Evolutionary conservation across 2,329 filamentous ascomycete genomes (phyloP).

Genomic region (Zymoseptoria ardabiliae): DNA sequence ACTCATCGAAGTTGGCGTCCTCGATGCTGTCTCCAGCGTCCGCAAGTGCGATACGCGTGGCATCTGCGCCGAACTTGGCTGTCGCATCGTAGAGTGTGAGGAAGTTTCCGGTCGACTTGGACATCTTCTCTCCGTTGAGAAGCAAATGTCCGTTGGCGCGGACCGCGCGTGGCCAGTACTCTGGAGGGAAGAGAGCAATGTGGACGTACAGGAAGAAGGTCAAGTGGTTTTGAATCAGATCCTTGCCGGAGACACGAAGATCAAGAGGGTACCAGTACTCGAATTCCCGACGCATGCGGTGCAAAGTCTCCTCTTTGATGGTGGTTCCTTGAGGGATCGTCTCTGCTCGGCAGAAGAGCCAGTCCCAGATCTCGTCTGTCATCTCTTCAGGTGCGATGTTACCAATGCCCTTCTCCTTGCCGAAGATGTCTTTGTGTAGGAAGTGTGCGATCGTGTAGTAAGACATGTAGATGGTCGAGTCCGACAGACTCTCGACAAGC

Average conservation of each 20-base stretch:
- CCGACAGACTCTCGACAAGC: conserved; percentile 84
- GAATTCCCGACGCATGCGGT: conserved; percentile 81
- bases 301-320: conserved; percentile 66
- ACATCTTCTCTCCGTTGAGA: conserved; percentile 98
- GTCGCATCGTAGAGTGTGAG: conserved; percentile 80
- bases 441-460: conserved; percentile 56
- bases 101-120: conserved; percentile 96
- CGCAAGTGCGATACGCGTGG: conserved; percentile 80
- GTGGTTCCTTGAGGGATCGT: conserved; percentile 54
- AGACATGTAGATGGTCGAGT: conserved; percentile 87
- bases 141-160: conserved; percentile 89
- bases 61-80: conserved; percentile 90
- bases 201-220: conserved; percentile 96
- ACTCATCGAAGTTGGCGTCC: conserved; percentile 96
- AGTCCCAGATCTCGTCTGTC: conserved; percentile 94
- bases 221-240: conserved; percentile 87
- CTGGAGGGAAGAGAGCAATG: conserved; percentile 74
- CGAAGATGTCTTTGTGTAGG: conserved; percentile 74
- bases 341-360: conserved; percentile 75
- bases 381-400: conserved; percentile 76
- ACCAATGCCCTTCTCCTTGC: conserved; percentile 60
- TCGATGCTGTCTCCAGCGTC: conserved; percentile 91
- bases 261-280: conserved; percentile 97
- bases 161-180: conserved; percentile 82
- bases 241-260: conserved; percentile 81